Conservation (phyloP, 2,329 filamentous ascomycete genomes). For the Thelonectria discophora region DNA sequence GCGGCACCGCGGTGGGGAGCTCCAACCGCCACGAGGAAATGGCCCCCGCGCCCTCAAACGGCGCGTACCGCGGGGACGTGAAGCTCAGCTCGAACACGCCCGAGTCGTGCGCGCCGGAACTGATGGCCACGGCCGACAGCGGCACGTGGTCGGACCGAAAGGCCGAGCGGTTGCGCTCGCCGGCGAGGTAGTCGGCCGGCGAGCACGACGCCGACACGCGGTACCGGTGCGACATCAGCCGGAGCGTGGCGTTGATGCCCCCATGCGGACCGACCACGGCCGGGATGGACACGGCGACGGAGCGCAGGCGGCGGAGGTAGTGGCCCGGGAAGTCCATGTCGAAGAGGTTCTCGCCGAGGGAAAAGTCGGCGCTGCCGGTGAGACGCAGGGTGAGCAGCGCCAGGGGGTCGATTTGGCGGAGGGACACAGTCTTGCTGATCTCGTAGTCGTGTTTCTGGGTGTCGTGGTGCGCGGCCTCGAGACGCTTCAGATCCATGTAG, state of each 20-base stretch:
- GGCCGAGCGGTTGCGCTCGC: not conserved
- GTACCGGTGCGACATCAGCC: not conserved
- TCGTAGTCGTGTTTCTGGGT: constrained; percentile 18
- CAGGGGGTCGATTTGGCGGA: constrained; percentile 16
- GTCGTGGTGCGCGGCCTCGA: constrained; percentile 16
- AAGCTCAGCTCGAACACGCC: constrained; percentile 19
- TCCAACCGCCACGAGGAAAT: constrained; percentile 21
- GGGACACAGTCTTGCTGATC: constrained; percentile 21
- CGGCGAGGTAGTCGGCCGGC: not conserved
- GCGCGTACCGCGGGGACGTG: not conserved
- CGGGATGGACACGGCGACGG: constrained; percentile 46
- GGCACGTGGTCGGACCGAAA: constrained; percentile 7
- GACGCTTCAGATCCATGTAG: not conserved
- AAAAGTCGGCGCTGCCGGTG: constrained; percentile 5
- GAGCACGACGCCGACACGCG: not conserved
- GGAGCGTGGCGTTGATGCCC: constrained; percentile 15
- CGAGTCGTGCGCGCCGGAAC: not conserved
- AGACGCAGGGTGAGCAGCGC: constrained; percentile 14
- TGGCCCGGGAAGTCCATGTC: constrained; percentile 53
- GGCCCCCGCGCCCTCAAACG: constrained; percentile 21
- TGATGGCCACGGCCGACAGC: not conserved
- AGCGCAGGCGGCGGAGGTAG: constrained; percentile 48
- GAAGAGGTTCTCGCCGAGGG: constrained; percentile 44
- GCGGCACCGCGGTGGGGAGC: not conserved
- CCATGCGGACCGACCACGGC: constrained; percentile 44